A percentile compares a stretch with the other conserved stretches of the same genome.
These are phyloP conservation scores for Trametes coccinea DNA, from an alignment of 768 basidiomycete genomes.

Conservation along the genomic window DNA sequence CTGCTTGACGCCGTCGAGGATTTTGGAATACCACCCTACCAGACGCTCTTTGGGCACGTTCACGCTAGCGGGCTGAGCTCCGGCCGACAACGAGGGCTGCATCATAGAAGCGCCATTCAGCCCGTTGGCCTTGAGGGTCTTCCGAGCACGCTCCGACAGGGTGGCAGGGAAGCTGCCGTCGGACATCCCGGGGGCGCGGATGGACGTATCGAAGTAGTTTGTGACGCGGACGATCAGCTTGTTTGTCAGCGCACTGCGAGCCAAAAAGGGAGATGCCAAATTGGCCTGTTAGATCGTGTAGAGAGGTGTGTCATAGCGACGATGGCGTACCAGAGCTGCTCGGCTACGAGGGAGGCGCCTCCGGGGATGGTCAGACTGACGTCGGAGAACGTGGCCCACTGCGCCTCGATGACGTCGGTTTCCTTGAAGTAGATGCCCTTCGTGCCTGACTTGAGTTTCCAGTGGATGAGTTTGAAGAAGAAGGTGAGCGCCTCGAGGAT, in stretches of 20 bases:
- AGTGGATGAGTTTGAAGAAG: constrained; percentile 93
- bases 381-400: constrained; percentile 94
- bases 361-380: constrained; percentile 86
- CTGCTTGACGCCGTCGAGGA: constrained; percentile 88
- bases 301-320: not conserved
- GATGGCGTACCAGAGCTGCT: constrained; percentile 82
- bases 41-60: constrained; percentile 83
- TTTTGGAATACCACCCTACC: constrained; percentile 87
- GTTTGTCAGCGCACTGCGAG: constrained; percentile 80
- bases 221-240: constrained; percentile 90
- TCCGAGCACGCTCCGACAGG: constrained; percentile 15
- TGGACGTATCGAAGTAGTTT: constrained; percentile 93
- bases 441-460: constrained; percentile 91
- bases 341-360: constrained; percentile 89
- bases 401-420: constrained; percentile 95
- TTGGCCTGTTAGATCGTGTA: not conserved
- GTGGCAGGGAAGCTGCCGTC: constrained; percentile 25
- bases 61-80: constrained; percentile 31
- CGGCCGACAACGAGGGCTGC: constrained; percentile 26
- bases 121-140: constrained; percentile 28
- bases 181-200: constrained; percentile 65
- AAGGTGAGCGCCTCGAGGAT: constrained; percentile 83
- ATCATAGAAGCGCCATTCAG: constrained; percentile 6
- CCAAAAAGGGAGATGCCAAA: not conserved
- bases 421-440: constrained; percentile 97